Evolutionary conservation across 805 yeast genomes (phyloP), one percentile per base, ranked within the genome.

Genomic region (Groenewaldozyma tartarivorans): DNA sequence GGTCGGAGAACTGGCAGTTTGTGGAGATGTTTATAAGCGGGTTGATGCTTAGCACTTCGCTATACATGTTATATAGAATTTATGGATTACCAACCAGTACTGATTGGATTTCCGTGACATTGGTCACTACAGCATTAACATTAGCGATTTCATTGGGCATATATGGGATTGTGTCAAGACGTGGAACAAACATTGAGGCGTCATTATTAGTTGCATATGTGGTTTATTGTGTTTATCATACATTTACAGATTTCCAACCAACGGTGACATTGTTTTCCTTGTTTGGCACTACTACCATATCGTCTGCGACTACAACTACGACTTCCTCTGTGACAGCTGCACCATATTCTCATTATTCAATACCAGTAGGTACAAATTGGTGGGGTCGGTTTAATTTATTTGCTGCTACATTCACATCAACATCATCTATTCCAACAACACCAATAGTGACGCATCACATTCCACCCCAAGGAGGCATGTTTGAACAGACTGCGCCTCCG

Each of bases 141-240:
- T 62, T 79, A 38, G 80, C 92, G 1, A 64, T 76, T 1, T 75
- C 84, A 16, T 59, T 92, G 29, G 86, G 95, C 1, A 58, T 84
- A 2, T 86, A 74, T 60, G 98, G 96, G 1, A 85, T 92, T 26
- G 72, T 82, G 17, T 76, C 90, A 2, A 80, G 81, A 4, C 75
- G 74, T 45, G 96, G 96, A 3, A 79, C 90, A n/a, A 79, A 90
- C n/a, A 72, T 88, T 39, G 98, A 92, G 61, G 74, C 87, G 24
- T 81, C 95, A 9, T 63, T 90, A 43, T 69, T 92, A 53, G 79
- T 87, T 56, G 90, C 94, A 5, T 92, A 92, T 61, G 79, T 90
- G 46, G 95, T 92, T 21, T 82, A 94, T 56, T 86, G 95, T 53
- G 77, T 88, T 46, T 92, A 92, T 60, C 94, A 88, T 56, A 77